Evolutionary conservation across 2,329 filamentous ascomycete genomes (phyloP).

Genomic region (Kalaharituber pfeilii): DNA sequence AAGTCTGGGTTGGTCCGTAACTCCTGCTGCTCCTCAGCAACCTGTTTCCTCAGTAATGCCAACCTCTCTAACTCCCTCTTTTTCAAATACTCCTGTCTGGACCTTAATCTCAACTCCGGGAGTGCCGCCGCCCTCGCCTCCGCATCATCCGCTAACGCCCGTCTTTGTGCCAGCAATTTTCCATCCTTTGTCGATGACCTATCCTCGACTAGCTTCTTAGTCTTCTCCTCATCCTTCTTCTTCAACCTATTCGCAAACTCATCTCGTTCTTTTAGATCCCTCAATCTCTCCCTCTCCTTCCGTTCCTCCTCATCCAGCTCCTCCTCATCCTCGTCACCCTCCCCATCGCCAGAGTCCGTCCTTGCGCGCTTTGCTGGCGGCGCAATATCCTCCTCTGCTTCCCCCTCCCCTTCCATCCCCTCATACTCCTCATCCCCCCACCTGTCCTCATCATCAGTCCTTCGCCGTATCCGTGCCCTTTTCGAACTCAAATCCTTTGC

Average conservation of each 20-base stretch:
- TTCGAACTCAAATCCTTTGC: slow-evolving; percentile 4
- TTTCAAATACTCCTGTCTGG: slow-evolving; percentile 80
- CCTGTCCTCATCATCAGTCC: slow-evolving; percentile 50
- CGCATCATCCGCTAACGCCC: slow-evolving; percentile 49
- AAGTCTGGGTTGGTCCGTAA: slow-evolving; percentile 57
- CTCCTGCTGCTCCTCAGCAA: slow-evolving; percentile 73
- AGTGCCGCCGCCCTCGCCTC: slow-evolving; percentile 53
- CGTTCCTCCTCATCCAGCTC: slow-evolving; percentile 44
- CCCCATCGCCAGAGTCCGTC: slow-evolving; percentile 33
- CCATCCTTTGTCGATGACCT: slow-evolving; percentile 39
- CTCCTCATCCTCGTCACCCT: slow-evolving; percentile 27
- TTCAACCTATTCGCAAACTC: slow-evolving; percentile 62
- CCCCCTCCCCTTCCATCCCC: slow-evolving; percentile 33
- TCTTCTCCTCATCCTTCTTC: slow-evolving; percentile 51
- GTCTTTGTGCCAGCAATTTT: slow-evolving; percentile 40
- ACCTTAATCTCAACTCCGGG: slow-evolving; percentile 63
- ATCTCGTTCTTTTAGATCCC: slow-evolving; percentile 57
- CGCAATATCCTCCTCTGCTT: slow-evolving; percentile 44
- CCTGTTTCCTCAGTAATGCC: slow-evolving; percentile 73
- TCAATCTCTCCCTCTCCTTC: slow-evolving; percentile 41
- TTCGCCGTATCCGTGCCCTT: slow-evolving; percentile 22
- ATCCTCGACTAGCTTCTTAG: slow-evolving; percentile 50
- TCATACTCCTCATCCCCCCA: slow-evolving; percentile 63
- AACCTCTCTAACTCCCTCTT: slow-evolving; percentile 79
- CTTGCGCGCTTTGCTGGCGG: slow-evolving; percentile 56